Conservation (phyloP, 2,329 filamentous ascomycete genomes). For the Neurospora sp. region DNA sequence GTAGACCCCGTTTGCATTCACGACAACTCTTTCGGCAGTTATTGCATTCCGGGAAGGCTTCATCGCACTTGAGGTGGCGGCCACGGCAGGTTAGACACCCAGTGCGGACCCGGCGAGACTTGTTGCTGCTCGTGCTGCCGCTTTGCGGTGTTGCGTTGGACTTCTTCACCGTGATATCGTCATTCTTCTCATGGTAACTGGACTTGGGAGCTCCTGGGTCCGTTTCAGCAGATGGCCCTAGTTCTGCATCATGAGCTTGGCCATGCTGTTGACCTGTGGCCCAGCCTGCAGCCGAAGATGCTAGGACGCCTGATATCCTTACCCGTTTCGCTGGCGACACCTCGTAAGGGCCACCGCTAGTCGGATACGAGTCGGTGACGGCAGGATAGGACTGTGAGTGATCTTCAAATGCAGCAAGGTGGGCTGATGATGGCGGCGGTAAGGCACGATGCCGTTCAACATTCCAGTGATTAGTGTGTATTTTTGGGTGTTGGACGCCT, state of each 20-base stretch:
- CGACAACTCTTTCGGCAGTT: slow-evolving; percentile 87
- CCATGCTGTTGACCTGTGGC: neutral
- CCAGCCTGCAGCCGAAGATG: neutral
- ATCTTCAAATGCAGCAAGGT: neutral
- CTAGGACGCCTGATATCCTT: neutral
- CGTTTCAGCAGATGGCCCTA: neutral
- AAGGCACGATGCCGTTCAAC: neutral
- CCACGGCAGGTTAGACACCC: slow-evolving; percentile 87
- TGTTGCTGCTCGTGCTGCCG: slow-evolving; percentile 23
- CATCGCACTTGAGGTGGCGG: slow-evolving; percentile 85
- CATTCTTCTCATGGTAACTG: neutral
- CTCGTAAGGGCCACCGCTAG: neutral
- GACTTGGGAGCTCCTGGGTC: neutral
- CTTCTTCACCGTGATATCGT: neutral
- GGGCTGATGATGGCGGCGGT: neutral
- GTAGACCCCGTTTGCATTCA: slow-evolving; percentile 73
- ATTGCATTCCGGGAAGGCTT: slow-evolving; percentile 51
- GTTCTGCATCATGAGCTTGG: neutral
- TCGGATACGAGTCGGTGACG: neutral
- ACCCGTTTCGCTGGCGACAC: neutral
- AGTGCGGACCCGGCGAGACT: slow-evolving; percentile 79
- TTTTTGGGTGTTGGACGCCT: neutral
- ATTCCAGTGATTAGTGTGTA: neutral
- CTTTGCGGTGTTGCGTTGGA: neutral
- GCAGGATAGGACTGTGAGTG: neutral